Base-by-base conservation (phyloP, 164 flowering plant species). In the Macadamia integrifolia region DNA sequence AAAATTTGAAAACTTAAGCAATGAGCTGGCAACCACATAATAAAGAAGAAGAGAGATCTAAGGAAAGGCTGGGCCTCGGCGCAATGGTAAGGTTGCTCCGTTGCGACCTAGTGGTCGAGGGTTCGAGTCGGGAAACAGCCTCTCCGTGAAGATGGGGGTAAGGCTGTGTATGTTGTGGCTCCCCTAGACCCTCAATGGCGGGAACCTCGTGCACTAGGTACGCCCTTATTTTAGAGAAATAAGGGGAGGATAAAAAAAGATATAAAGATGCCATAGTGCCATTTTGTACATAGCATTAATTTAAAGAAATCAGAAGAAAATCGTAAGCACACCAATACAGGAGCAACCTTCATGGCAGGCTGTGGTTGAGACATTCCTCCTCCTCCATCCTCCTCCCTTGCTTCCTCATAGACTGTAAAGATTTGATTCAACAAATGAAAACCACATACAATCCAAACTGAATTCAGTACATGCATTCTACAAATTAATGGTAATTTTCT, bases 391-490 rank as follows among this genome's bases (percentile, higher is more conserved):
- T 72, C 75, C 55, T 65, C 72, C 57, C 61, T 40, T 46, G 40
- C 66, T 52, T 73, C 76, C 65, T 69, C 76, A 69, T 73, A 69
- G 18, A 66, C 76, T 73, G 65, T 17, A 65, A 69, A 60, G 7
- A 59, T 13, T 53, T 18, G 44, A 48, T 10, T 29, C 12, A 60
- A 50, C 9, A 10, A 17, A 30, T 8, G 11, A 6, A 9, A 18
- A 5, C 13, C 9, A 23, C 9, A 15, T 2, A 5, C 2, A 7
- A 52, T 9, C 48, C 14, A 65, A 1, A 65, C 14, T n/a, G n/a
- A 12, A 65, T 43, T 52, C 11, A 30, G 69, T 15, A 9, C 35
- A 28, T 18, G 11, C 60, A 55, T 12, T 30, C 4, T 53, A 32
- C 56, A 6, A 13, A 15, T 2, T 17, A 53, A 12, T 14, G 3